Base-by-base conservation (phyloP, 2,329 filamentous ascomycete genomes). In the Fusarium torreyae region DNA sequence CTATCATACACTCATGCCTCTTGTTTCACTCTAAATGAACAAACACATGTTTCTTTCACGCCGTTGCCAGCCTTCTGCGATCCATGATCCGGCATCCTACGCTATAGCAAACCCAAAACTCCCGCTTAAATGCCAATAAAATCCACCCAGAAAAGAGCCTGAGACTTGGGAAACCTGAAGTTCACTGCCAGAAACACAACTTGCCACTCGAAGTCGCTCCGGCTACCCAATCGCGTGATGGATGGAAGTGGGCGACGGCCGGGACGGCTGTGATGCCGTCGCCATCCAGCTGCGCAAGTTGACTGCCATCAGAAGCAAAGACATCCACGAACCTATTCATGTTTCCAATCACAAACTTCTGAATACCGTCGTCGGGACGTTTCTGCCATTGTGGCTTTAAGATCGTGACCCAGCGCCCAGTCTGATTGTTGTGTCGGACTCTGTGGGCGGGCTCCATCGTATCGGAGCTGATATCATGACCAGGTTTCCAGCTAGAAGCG, bases 271-370 rank as follows among this genome's bases (percentile, higher is more conserved):
- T 97, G 72, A 99, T 97, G 1, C 92, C 93, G 1, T 97, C 94
- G 1, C 94, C 94, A 2, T 91, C 94, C 1, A 97, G 80, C 78
- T 98, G 95, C 1, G 93, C 95, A 6, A 99, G 82, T 78, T 98
- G 95, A 74, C 94, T 91, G 0, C 96, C 96, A 49, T 92, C 88
- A 1, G 89, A 86, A 1, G 91, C 92, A 77, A 92, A 99, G 1
- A 99, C 87, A 76, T 99, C 96, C 2, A 98, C 93, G 73, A 98
- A 98, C 2, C 96, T 89, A 77, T 97, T 97, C 96, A 98, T 98
- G 73, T 98, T 99, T 2, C 93, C 96, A 59, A 99, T 95, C 24
- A 89, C 92, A 74, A 99, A 94, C 65, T 95, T 94, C 68, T 97
- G 91, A 7, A 97, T 89, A 9, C 91, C 90, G 61, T 96, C 93